These are phyloP conservation scores for Colletotrichum spaethianum DNA, from an alignment of 2,329 filamentous ascomycete genomes.

Conservation along the genomic window DNA sequence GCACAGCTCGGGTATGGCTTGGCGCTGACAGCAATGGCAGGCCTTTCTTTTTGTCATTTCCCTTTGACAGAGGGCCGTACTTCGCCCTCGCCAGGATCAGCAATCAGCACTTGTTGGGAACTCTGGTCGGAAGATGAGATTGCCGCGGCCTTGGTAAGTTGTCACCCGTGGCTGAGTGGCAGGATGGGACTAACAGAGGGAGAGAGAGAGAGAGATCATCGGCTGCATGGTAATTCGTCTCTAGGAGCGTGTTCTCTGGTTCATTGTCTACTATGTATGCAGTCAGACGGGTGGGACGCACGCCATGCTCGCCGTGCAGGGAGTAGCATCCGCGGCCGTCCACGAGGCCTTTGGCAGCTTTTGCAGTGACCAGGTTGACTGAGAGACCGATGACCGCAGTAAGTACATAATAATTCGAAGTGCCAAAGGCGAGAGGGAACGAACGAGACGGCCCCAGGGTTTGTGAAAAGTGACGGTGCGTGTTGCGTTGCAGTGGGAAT, in stretches of 20 bases:
- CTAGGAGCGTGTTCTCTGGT: neutral
- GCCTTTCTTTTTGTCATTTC: neutral
- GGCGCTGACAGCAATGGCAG: neutral
- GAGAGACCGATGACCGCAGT: neutral
- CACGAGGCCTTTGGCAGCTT: neutral
- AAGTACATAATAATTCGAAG: too few relatives aligned
- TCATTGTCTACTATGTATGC: neutral
- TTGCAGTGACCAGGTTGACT: neutral
- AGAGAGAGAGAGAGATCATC: too few relatives aligned
- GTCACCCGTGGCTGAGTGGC: constrained; percentile 17
- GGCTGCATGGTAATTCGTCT: neutral
- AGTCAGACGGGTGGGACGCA: constrained; percentile 4
- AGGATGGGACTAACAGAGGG: neutral
- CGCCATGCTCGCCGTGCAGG: constrained; percentile 8
- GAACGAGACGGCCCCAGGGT: neutral
- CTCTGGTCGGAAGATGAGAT: neutral
- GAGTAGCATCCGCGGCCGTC: constrained; percentile 2
- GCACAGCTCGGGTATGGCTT: neutral
- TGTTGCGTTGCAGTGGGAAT: neutral
- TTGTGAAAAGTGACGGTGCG: constrained; percentile 10
- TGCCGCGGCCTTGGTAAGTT: constrained; percentile 13
- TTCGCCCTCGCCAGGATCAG: neutral
- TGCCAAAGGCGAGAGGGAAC: too few relatives aligned
- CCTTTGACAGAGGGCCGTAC: neutral
- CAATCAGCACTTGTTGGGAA: neutral